Evolutionary conservation across 1,139 yeast genomes (phyloP).

Genomic region (Zygoascus sp.): DNA sequence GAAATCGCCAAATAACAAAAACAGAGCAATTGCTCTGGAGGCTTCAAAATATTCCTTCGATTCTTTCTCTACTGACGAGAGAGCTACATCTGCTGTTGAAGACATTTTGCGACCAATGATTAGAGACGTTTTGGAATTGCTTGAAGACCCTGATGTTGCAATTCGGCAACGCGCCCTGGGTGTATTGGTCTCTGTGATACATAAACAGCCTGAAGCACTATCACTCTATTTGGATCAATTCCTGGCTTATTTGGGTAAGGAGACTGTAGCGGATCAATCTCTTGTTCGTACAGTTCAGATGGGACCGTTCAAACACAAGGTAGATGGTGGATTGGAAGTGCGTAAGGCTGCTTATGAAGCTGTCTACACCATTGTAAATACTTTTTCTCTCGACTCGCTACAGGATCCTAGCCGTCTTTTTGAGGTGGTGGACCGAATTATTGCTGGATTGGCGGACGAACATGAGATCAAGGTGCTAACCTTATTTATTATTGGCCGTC

Average conservation of each 20-base stretch:
- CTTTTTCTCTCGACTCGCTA: slow-evolving; percentile 26
- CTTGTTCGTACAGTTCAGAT: slow-evolving; percentile 67
- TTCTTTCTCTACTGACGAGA: slow-evolving; percentile 19
- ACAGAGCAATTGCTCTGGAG: slow-evolving; percentile 33
- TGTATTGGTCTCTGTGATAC: slow-evolving; percentile 57
- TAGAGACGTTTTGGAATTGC: slow-evolving; percentile 36
- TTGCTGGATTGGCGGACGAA: slow-evolving; percentile 41
- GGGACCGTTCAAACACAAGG: slow-evolving; percentile 83
- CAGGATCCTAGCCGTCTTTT: slow-evolving; percentile 32
- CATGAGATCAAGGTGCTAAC: slow-evolving; percentile 43
- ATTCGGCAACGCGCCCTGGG: slow-evolving; percentile 53
- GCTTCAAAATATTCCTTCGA: slow-evolving; percentile 36
- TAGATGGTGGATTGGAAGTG: slow-evolving; percentile 73
- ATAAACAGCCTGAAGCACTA: slow-evolving; percentile 51
- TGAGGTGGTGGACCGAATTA: slow-evolving; percentile 34
- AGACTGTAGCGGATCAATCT: slow-evolving; percentile 51
- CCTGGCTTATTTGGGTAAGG: slow-evolving; percentile 51
- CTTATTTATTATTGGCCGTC: slow-evolving; percentile 38
- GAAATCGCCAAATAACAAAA: slow-evolving; percentile 23
- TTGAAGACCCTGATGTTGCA: slow-evolving; percentile 31
- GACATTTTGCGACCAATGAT: slow-evolving; percentile 33
- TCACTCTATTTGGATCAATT: slow-evolving; percentile 48
- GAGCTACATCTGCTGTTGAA: slow-evolving; percentile 27
- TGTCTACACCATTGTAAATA: slow-evolving; percentile 49
- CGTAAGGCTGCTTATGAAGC: slow-evolving; percentile 73